Conservation (phyloP, 306 rosid species). For the Lotus japonicus region DNA sequence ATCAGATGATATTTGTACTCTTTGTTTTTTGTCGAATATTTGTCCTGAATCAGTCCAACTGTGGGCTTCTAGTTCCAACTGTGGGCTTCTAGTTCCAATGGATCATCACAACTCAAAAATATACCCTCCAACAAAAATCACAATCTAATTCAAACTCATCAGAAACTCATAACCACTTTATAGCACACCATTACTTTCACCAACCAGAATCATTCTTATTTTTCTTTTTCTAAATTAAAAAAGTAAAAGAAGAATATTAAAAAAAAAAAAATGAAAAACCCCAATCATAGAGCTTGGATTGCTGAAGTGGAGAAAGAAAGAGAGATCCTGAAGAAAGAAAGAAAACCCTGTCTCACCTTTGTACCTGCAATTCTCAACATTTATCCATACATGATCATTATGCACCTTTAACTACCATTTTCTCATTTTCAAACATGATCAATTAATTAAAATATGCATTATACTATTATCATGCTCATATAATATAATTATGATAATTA, state of each 20-base stretch:
- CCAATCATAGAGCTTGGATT: conserved; percentile 22
- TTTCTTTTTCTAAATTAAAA: background rate
- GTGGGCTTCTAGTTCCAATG: background rate
- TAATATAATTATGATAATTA: too few species aligned
- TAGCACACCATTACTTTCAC: background rate
- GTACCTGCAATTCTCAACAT: conserved; percentile 11
- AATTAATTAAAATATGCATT: conserved; percentile 1
- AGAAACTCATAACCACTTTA: background rate
- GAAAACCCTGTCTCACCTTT: background rate
- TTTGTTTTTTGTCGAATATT: too few species aligned
- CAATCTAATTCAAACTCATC: too few species aligned
- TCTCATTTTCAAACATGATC: background rate
- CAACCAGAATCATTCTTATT: background rate
- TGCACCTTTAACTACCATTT: too few species aligned
- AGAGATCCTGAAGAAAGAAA: background rate
- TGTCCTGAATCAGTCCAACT: background rate
- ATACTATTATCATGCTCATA: background rate
- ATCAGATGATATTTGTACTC: too few species aligned
- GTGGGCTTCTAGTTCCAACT: background rate
- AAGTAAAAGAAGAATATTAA: background rate
- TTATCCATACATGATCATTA: too few species aligned
- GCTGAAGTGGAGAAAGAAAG: background rate
- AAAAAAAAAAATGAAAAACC: background rate
- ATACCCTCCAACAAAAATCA: background rate
- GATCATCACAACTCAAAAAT: background rate